These are phyloP conservation scores for Pseudogymnoascus sp. DNA, from an alignment of 2,329 filamentous ascomycete genomes.

Conservation along the genomic window DNA sequence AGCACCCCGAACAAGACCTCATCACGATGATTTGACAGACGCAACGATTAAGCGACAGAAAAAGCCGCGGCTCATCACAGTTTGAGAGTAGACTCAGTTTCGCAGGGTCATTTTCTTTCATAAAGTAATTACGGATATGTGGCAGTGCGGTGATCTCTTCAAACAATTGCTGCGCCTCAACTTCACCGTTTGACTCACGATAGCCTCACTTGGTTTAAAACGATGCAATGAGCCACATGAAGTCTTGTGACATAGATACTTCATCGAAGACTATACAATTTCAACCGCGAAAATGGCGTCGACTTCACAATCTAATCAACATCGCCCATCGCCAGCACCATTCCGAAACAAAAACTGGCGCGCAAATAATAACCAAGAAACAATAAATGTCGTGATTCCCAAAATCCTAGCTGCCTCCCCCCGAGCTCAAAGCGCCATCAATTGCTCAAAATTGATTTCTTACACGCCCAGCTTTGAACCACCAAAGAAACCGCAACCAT, in stretches of 20 bases:
- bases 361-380: slow-evolving; percentile 21
- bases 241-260: not conserved
- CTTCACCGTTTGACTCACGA: not conserved
- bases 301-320: not conserved
- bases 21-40: not conserved
- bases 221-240: not conserved
- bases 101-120: not conserved
- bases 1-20: not conserved
- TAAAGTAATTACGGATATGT: not conserved
- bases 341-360: slow-evolving; percentile 12
- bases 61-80: not conserved
- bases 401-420: slow-evolving; percentile 16
- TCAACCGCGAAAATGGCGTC: not conserved
- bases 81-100: not conserved
- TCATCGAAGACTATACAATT: not conserved
- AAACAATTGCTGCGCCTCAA: not conserved
- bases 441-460: slow-evolving; percentile 17
- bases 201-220: not conserved
- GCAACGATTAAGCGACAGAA: not conserved
- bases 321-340: not conserved
- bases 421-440: slow-evolving; percentile 15
- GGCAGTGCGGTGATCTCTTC: not conserved
- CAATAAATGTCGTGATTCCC: slow-evolving; percentile 21
- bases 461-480: slow-evolving; percentile 11
- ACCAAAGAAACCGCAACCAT: not conserved